Evolutionary conservation across 129 eudicot genomes (phyloP).

Genomic region (Deinandra increscens): DNA sequence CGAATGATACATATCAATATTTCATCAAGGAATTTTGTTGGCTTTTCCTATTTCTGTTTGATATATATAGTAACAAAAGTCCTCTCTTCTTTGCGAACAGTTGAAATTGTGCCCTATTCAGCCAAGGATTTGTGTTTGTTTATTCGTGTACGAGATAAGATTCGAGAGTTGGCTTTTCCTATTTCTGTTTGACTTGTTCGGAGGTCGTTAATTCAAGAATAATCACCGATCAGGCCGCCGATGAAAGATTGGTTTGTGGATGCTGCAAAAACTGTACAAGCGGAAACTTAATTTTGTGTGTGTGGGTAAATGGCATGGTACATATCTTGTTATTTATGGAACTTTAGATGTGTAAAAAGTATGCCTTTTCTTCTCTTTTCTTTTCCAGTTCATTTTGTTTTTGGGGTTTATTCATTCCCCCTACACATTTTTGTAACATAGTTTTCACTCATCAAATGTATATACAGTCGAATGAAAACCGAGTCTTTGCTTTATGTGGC

Average conservation of each 20-base stretch:
- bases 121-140: conserved; percentile 29
- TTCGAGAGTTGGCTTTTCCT: conserved; percentile 20
- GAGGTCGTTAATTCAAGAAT: conserved; percentile 22
- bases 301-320: conserved; percentile 35
- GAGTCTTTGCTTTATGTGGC: too few species aligned
- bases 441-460: conserved; percentile 36
- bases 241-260: conserved; percentile 14
- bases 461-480: conserved; percentile 13
- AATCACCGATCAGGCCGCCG: conserved; percentile 4
- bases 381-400: conserved; percentile 1
- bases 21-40: not conserved
- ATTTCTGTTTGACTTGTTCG: conserved; percentile 14
- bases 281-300: conserved; percentile 21
- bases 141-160: conserved; percentile 29
- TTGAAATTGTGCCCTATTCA: conserved; percentile 22
- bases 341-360: conserved; percentile 40
- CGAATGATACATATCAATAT: not conserved
- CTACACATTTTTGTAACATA: conserved; percentile 42
- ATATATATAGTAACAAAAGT: not conserved
- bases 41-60: too few species aligned
- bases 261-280: conserved; percentile 26
- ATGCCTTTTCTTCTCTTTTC: conserved; percentile 22
- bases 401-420: conserved; percentile 23
- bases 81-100: conserved; percentile 9
- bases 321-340: conserved; percentile 34